These are phyloP conservation scores for Ascocoryne sarcoides DNA, from an alignment of 2,329 filamentous ascomycete genomes.

Conservation along the genomic window DNA sequence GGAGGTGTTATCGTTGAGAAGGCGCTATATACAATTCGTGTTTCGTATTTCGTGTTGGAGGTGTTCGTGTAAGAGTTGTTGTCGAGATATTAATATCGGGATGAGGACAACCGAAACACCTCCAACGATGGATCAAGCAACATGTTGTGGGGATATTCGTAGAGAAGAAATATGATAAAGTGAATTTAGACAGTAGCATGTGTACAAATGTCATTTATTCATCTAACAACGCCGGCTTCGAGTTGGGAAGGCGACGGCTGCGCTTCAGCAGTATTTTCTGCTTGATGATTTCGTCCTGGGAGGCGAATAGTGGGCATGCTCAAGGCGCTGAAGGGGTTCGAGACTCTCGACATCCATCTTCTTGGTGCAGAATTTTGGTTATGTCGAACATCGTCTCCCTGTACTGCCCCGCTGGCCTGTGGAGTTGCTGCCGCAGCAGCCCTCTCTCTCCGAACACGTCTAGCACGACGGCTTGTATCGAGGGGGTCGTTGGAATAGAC, in stretches of 20 bases:
- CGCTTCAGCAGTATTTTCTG: slow-evolving; percentile 6
- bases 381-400: slow-evolving; percentile 5
- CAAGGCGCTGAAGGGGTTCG: slow-evolving; percentile 21
- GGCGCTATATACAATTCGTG: too few species aligned
- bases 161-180: neutral
- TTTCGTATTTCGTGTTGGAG: too few species aligned
- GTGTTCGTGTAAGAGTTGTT: too few species aligned
- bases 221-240: slow-evolving; percentile 25
- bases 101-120: too few species aligned
- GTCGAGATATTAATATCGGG: too few species aligned
- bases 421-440: slow-evolving; percentile 2
- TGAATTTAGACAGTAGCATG: neutral
- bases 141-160: neutral
- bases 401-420: slow-evolving; percentile 2
- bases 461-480: slow-evolving; percentile 4
- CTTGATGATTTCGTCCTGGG: slow-evolving; percentile 16
- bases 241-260: slow-evolving; percentile 22
- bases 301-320: slow-evolving; percentile 16
- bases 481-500: neutral
- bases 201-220: slow-evolving; percentile 4
- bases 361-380: slow-evolving; percentile 8
- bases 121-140: too few species aligned
- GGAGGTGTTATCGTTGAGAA: too few species aligned
- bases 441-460: slow-evolving; percentile 12
- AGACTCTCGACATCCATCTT: slow-evolving; percentile 19